Conservation (phyloP, 495 filamentous ascomycete species). For the Penicillium lividum region DNA sequence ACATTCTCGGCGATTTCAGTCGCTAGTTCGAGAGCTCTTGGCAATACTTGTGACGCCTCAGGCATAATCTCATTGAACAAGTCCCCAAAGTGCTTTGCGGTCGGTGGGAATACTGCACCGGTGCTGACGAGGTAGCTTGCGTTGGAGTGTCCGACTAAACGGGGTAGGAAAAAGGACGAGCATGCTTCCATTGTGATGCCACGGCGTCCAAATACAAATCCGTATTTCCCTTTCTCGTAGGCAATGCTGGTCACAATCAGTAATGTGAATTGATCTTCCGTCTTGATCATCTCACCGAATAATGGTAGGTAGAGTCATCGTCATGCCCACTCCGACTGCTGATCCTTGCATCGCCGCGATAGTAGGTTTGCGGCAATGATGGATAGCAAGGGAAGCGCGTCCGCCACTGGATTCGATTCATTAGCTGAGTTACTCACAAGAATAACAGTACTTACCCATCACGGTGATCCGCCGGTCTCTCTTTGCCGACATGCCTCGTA, state of each 20-base stretch:
- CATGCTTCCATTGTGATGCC: slow-evolving; percentile 65
- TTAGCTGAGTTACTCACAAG: background rate
- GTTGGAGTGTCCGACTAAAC: slow-evolving; percentile 56
- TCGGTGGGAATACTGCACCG: slow-evolving; percentile 33
- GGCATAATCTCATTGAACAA: slow-evolving; percentile 59
- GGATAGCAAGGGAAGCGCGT: slow-evolving; percentile 57
- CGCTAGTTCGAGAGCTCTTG: slow-evolving; percentile 57
- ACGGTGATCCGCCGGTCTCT: slow-evolving; percentile 44
- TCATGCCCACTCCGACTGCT: slow-evolving; percentile 68
- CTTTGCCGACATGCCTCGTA: slow-evolving; percentile 23
- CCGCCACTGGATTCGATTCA: slow-evolving; percentile 27
- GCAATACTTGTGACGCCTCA: slow-evolving; percentile 50
- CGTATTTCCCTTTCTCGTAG: slow-evolving; percentile 54
- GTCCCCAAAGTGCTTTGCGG: slow-evolving; percentile 40
- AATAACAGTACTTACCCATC: slow-evolving; percentile 39
- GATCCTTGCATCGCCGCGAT: slow-evolving; percentile 66
- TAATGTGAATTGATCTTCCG: background rate
- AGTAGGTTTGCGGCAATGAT: slow-evolving; percentile 62
- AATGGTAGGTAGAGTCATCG: slow-evolving; percentile 63
- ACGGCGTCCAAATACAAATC: slow-evolving; percentile 64
- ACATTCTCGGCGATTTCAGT: slow-evolving; percentile 60
- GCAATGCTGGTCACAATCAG: slow-evolving; percentile 44
- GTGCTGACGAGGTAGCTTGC: slow-evolving; percentile 55
- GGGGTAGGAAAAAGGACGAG: slow-evolving; percentile 63
- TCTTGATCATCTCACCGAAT: slow-evolving; percentile 38